A percentile compares a stretch with the other conserved stretches of the same genome.
Conservation (phyloP, 345 rosid genomes). For the Microcos paniculata region DNA sequence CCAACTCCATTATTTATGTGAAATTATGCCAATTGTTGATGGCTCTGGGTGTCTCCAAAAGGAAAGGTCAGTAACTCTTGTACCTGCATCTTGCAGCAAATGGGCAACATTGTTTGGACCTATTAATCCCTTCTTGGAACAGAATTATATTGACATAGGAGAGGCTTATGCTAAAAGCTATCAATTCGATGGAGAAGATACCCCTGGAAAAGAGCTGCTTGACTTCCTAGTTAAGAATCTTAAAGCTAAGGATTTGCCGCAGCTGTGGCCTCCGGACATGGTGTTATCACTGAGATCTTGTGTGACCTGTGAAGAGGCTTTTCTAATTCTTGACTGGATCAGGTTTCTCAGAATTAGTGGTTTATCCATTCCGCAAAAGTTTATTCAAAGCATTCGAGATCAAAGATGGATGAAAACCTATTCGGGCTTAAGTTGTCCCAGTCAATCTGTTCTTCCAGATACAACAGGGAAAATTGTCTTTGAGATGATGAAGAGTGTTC, state of each 20-base stretch:
- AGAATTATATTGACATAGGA: not conserved
- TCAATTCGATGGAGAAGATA: not conserved
- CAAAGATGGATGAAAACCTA: not conserved
- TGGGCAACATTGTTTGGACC: constrained; percentile 1
- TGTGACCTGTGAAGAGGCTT: not conserved
- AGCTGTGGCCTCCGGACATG: not conserved
- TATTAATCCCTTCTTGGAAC: not conserved
- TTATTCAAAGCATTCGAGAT: not conserved
- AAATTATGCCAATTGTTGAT: not conserved
- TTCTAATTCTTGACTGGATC: not conserved
- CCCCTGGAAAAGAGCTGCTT: not conserved
- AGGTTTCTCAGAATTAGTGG: not conserved
- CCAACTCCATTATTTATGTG: not conserved
- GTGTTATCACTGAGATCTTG: not conserved
- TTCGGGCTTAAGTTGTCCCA: not conserved
- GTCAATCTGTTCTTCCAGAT: not conserved
- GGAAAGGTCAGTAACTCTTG: not conserved
- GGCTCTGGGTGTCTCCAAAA: not conserved
- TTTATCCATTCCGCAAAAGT: not conserved
- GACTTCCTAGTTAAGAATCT: not conserved
- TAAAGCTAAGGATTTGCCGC: not conserved
- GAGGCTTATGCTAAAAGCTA: not conserved
- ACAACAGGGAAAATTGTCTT: not conserved
- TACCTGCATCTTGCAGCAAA: not conserved
- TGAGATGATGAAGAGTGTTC: not conserved